A percentile compares a stretch with the other conserved stretches of the same genome.
phyloP scores from a whole-genome alignment of 805 yeast genomes.

The Candida broadrunensis region DNA sequence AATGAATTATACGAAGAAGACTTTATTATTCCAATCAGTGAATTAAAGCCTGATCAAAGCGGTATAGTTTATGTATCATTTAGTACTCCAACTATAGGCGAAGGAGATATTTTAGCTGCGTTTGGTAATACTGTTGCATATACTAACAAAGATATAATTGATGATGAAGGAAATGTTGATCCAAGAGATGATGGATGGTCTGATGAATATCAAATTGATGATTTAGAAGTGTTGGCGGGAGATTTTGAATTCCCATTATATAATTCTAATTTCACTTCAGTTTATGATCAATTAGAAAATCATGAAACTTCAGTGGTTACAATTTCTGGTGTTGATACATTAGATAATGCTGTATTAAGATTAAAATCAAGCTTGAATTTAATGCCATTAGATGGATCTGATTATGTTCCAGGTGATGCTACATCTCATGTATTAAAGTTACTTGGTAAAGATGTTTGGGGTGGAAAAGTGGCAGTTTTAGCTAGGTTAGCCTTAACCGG shows the following conservation, averaged over 20 bases:
- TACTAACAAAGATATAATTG: conserved; percentile 76
- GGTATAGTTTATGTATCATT: conserved; percentile 81
- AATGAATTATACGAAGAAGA: conserved; percentile 60
- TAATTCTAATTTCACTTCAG: conserved; percentile 68
- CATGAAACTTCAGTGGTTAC: conserved; percentile 67
- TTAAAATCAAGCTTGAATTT: conserved; percentile 48
- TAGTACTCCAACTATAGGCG: conserved; percentile 51
- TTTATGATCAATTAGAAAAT: conserved; percentile 68
- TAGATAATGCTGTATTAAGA: conserved; percentile 45
- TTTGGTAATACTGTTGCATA: conserved; percentile 70
- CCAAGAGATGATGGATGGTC: conserved; percentile 79
- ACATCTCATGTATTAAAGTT: conserved; percentile 73
- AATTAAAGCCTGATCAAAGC: conserved; percentile 64
- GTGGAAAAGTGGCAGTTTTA: conserved; percentile 52
- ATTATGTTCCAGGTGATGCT: conserved; percentile 55
- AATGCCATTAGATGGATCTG: conserved; percentile 71
- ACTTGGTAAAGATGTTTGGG: conserved; percentile 72
- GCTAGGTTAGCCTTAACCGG: conserved; percentile 50
- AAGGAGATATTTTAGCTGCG: conserved; percentile 26
- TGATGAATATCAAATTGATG: conserved; percentile 91
- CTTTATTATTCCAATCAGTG: conserved; percentile 70
- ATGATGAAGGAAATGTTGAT: conserved; percentile 62
- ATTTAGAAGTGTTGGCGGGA: conserved; percentile 69
- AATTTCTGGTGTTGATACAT: conserved; percentile 41
- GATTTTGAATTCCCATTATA: conserved; percentile 79